These are phyloP conservation scores for Fusarium sp. DNA, from an alignment of 2,329 filamentous ascomycete species.

Conservation along the genomic window DNA sequence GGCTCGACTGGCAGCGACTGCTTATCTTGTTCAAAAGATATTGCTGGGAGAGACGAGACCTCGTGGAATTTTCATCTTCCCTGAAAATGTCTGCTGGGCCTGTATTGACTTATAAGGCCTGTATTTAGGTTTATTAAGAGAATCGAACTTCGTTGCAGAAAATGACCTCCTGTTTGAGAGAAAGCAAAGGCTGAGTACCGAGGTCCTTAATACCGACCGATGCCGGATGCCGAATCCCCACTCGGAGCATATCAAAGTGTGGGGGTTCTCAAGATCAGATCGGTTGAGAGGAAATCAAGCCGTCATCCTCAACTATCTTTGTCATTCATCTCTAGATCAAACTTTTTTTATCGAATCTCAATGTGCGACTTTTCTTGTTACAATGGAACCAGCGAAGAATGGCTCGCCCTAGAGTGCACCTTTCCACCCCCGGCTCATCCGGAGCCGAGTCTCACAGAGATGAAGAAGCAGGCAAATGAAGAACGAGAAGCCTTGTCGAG, in stretches of 20 bases:
- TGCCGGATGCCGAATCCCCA: conserved; percentile 3
- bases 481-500: conserved; percentile 22
- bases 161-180: neutral
- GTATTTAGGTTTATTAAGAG: neutral
- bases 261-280: neutral
- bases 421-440: conserved; percentile 15
- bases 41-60: neutral
- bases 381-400: conserved; percentile 56
- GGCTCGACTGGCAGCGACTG: neutral
- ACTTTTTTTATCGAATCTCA: accelerated
- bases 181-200: neutral
- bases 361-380: conserved; percentile 53
- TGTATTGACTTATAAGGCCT: neutral
- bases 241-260: neutral
- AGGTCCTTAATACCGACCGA: conserved; percentile 4
- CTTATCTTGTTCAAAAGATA: neutral
- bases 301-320: neutral
- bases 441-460: conserved; percentile 20
- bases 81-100: neutral
- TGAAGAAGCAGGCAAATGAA: conserved; percentile 25
- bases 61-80: neutral
- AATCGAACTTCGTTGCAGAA: neutral
- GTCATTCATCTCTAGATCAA: neutral
- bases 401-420: conserved; percentile 53
- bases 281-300: neutral